These are phyloP conservation scores for Handroanthus guayacan DNA, from an alignment of 257 asterid species.

Conservation along the genomic window DNA sequence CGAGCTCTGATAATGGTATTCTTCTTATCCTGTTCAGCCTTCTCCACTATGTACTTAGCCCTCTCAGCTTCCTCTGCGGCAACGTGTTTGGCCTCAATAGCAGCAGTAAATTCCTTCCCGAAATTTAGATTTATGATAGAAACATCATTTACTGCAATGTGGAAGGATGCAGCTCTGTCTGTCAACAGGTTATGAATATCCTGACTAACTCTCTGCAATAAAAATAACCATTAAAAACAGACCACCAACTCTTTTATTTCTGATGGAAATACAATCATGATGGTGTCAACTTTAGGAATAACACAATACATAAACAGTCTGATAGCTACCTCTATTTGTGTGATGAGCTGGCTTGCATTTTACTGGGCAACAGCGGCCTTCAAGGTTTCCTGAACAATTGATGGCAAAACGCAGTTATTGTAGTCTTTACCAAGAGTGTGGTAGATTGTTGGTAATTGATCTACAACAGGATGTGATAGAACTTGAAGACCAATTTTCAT, in stretches of 20 bases:
- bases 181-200: constrained; percentile 40
- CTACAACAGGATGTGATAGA: constrained; percentile 46
- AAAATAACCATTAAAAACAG: neutral
- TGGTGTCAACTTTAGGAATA: neutral
- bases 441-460: constrained; percentile 38
- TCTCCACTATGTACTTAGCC: constrained; percentile 46
- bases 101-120: constrained; percentile 45
- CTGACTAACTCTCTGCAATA: constrained; percentile 36
- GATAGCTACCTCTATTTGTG: constrained; percentile 41
- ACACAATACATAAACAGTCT: neutral
- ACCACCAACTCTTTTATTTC: neutral
- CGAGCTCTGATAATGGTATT: constrained; percentile 40
- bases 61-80: constrained; percentile 52
- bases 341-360: constrained; percentile 51
- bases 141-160: constrained; percentile 46
- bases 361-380: constrained; percentile 48
- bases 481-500: constrained; percentile 41
- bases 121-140: constrained; percentile 40
- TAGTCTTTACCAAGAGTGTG: constrained; percentile 45
- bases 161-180: constrained; percentile 39
- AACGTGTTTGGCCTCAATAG: constrained; percentile 48
- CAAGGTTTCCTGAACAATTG: constrained; percentile 44
- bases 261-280: neutral
- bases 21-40: constrained; percentile 43
- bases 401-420: constrained; percentile 46